These are phyloP conservation scores for Rhizophagus sp. DNA, from an alignment of 192 early-diverging fungal genomes.

Conservation along the genomic window DNA sequence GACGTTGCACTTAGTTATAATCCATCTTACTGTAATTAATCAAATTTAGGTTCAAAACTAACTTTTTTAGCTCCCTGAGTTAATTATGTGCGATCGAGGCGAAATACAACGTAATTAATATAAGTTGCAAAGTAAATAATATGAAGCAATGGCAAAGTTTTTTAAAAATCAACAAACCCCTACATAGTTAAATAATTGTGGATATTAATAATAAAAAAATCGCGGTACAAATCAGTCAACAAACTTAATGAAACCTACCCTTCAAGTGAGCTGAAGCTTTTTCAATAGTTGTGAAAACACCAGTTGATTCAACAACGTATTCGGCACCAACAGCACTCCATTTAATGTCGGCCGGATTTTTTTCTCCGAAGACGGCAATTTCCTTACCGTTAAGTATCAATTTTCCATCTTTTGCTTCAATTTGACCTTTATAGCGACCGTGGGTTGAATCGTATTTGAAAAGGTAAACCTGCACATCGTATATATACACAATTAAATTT, in stretches of 20 bases:
- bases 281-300: constrained; percentile 94
- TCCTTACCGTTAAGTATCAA: constrained; percentile 84
- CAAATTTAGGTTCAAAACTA: background rate
- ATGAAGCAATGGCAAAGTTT: background rate
- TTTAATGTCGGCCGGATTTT: constrained; percentile 84
- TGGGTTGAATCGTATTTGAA: constrained; percentile 99
- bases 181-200: background rate
- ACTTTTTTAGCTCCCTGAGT: constrained; percentile 9
- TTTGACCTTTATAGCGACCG: constrained; percentile 87
- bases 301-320: constrained; percentile 98
- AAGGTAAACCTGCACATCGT: constrained; percentile 69
- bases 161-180: constrained; percentile 3
- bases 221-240: background rate
- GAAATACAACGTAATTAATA: background rate
- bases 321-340: constrained; percentile 82
- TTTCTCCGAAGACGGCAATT: constrained; percentile 75
- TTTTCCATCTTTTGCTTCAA: constrained; percentile 81
- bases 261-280: constrained; percentile 83
- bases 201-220: background rate
- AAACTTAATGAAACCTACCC: constrained; percentile 81
- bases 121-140: background rate
- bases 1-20: background rate
- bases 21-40: background rate
- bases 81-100: too few relatives aligned
- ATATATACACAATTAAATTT: constrained; percentile 5